phyloP scores from a whole-genome alignment of 1,139 yeast genomes.

The Torulaspora globosa region DNA sequence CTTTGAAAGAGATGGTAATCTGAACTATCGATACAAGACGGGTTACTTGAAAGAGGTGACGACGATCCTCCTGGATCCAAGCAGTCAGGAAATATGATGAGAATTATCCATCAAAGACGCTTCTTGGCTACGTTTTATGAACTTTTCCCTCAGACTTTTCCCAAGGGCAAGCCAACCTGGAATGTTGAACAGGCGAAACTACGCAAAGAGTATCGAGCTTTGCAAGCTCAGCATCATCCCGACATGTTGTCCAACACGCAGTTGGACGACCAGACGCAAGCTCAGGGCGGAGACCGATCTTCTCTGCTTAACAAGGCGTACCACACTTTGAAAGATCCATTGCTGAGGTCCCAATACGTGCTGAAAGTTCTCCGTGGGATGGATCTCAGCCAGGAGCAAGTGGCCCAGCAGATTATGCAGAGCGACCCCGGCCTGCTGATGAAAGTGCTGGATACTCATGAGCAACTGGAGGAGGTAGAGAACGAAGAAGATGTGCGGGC shows the following conservation, averaged over 20 bases:
- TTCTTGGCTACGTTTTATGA: constrained; percentile 42
- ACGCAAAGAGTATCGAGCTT: constrained; percentile 65
- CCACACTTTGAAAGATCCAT: constrained; percentile 62
- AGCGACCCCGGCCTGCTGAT: constrained; percentile 59
- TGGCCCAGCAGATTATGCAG: constrained; percentile 27
- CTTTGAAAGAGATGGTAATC: too few relatives aligned
- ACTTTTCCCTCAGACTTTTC: constrained; percentile 73
- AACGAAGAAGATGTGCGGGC: constrained; percentile 53
- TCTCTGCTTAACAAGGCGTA: constrained; percentile 72
- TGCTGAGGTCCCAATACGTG: constrained; percentile 61
- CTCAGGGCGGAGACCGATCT: constrained; percentile 31
- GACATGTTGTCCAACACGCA: constrained; percentile 49
- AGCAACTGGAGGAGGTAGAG: constrained; percentile 61
- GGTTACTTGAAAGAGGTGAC: too few relatives aligned
- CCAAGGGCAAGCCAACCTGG: constrained; percentile 65
- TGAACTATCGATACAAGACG: too few relatives aligned
- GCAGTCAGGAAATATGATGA: constrained; percentile 5
- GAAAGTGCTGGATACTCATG: constrained; percentile 79
- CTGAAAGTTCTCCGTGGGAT: constrained; percentile 43
- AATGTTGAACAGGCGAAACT: constrained; percentile 50
- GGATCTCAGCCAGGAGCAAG: constrained; percentile 43
- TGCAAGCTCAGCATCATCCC: constrained; percentile 80
- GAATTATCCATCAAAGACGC: constrained; percentile 15
- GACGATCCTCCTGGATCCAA: too few relatives aligned
- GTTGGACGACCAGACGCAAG: constrained; percentile 15